Conservation (phyloP, 331 rosid genomes). For the Malus hybrid region DNA sequence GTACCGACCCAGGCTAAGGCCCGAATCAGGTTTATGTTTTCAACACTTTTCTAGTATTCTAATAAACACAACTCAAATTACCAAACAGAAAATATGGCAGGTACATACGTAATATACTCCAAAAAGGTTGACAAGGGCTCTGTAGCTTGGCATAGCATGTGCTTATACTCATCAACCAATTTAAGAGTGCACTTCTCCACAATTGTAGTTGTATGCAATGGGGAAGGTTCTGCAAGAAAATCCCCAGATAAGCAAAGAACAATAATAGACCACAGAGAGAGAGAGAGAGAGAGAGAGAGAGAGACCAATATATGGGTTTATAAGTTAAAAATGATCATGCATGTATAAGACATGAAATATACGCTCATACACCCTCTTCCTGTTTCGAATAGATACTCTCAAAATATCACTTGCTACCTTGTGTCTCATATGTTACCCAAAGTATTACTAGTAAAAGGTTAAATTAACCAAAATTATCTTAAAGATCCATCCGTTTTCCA, state of each 20-base stretch:
- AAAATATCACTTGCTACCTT: neutral
- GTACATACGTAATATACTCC: conserved; percentile 85
- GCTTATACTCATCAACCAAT: conserved; percentile 94
- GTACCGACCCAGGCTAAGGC: neutral
- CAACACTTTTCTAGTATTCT: neutral
- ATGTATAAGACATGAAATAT: neutral
- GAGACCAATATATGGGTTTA: neutral
- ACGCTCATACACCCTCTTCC: neutral
- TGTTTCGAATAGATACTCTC: neutral
- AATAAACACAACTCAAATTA: neutral
- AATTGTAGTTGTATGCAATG: conserved; percentile 88
- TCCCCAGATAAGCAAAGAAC: conserved; percentile 1
- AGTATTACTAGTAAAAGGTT: neutral
- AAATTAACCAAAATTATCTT: neutral
- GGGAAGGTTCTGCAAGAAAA: conserved; percentile 86
- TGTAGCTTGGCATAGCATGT: conserved; percentile 96
- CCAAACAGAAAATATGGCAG: neutral
- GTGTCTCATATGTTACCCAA: neutral
- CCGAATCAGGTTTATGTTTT: neutral
- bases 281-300: neutral
- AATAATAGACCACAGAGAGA: neutral
- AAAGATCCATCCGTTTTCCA: neutral
- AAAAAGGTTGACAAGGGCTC: conserved; percentile 86
- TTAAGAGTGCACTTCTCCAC: conserved; percentile 98
- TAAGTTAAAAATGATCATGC: neutral